Base-by-base conservation (phyloP, 345 rosid genomes). In the Lumnitzera racemosa region DNA sequence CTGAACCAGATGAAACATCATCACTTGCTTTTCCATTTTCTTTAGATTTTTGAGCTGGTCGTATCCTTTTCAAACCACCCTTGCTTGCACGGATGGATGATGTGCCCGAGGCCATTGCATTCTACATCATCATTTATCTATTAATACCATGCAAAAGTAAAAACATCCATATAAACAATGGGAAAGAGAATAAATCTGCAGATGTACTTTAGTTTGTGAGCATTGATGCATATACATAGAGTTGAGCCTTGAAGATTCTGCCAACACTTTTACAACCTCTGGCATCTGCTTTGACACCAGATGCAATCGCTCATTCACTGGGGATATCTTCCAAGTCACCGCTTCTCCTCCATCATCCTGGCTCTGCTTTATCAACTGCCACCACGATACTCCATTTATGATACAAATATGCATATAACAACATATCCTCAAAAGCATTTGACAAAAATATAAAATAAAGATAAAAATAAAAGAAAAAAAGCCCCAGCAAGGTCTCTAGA, bases 241-340 rank as follows among this genome's bases (percentile, higher is more conserved):
- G 72, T 61, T 72, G 55, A 72, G 65, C 74, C 79, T 81, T 3
- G 76, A 66, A 51, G 95, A 76, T 66, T 70, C 76, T 48, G 83
- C 76, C 66, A 80, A 79, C 49, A 72, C 62, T 57, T 77, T 78
- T 50, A 78, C 62, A 62, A 76, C 69, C 68, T 81, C 81, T 5
- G 88, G 83, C 71, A 69, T 51, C 46, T 74, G 72, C 78, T 87
- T 92, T 7, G 96, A 80, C 51, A 82, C 72, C 54, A 95, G 76
- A 60, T 74, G 81, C 50, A 94, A 88, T 55, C 90, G 84, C 78
- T 90, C 81, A 59, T 83, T 86, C 60, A 94, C 86, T 0, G 99
- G 99, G 76, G 99, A 88, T 67, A 90, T 77, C 84, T 80, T 94
- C 99, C 99, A 94, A 10, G 90, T 86, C 31, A 94, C 71, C 74